Conservation (phyloP, 441 rosid genomes). For the Omphalea diandra region DNA sequence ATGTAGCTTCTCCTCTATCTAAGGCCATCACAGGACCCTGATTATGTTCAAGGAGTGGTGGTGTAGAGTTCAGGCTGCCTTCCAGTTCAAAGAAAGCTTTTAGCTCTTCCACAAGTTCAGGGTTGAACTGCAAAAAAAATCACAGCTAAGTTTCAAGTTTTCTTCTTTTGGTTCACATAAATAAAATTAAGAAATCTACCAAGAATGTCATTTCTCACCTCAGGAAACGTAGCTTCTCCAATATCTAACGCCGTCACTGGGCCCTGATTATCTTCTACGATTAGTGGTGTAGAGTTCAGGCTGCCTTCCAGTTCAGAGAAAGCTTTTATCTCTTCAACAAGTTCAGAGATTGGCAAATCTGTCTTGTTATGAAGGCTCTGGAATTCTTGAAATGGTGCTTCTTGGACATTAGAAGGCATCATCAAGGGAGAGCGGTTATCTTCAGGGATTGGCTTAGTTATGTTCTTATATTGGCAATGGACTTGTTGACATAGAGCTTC, state of each 20-base stretch:
- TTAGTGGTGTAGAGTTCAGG: too few species aligned
- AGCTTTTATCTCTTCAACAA: too few species aligned
- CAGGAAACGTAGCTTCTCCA: not conserved
- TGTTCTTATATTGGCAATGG: not conserved
- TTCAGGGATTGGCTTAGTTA: not conserved
- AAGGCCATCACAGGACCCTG: too few species aligned
- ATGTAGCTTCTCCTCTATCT: too few species aligned
- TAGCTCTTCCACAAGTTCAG: not conserved
- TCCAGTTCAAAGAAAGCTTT: not conserved
- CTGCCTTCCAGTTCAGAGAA: too few species aligned
- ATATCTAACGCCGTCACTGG: too few species aligned
- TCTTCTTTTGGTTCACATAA: not conserved
- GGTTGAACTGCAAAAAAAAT: constrained; percentile 6
- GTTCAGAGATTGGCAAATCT: too few species aligned
- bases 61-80: not conserved
- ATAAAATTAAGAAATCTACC: not conserved
- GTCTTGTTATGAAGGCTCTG: too few species aligned
- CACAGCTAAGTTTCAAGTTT: not conserved
- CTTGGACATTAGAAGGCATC: too few species aligned
- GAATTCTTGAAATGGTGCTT: too few species aligned
- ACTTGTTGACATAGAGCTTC: not conserved
- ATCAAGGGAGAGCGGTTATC: not conserved
- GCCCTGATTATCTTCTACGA: too few species aligned
- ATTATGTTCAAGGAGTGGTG: too few species aligned
- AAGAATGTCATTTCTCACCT: not conserved